Base-by-base conservation (phyloP, 179 eudicot species). In the Silene noctiflora region DNA sequence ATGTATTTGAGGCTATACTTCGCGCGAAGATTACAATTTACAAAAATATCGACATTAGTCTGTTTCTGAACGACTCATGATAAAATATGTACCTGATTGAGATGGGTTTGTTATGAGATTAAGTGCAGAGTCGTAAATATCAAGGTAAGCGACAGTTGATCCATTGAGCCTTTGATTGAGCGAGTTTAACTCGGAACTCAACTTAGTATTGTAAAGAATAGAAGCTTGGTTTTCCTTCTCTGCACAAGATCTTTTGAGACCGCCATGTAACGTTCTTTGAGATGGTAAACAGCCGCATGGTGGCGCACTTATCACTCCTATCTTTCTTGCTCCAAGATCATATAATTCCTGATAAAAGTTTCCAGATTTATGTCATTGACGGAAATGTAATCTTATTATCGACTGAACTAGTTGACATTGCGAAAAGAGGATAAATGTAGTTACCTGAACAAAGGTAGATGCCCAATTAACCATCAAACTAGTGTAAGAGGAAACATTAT, bases 211-310 rank as follows among this genome's bases (percentile, higher is more conserved):
- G 79, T 81, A 85, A 58, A 89, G 16, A 33, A 81, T 73, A 1
- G 93, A 84, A 16, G 89, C 91, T 76, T 79, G 76, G 62, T 94
- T 94, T 75, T 82, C 78, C 27, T 64, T 64, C 7, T 64, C 39
- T 2, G 8, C 39, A 64, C 68, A 64, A 12, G 25, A 25, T 27
- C 68, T 25, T 3, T 4, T 22, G 5, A 27, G 17, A 12, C 68
- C 68, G n/a, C 68, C 68, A 0, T 64, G 84, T 0, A 94, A 77
- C 4, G 95, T 91, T 80, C 95, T 87, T 76, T 89, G 93, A 8
- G 92, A 82, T 12, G 97, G 99, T 61, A 91, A 78, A 68, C 99
- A 95, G 2, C 99, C 97, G 2, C 87, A 73, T 0, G 99, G 93
- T 1, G 99, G 95, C 6, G 64, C 79, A 14, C 87, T 71, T 6